phyloP scores from a whole-genome alignment of 1,284 basidiomycete species.

The Marasmius sp. region DNA sequence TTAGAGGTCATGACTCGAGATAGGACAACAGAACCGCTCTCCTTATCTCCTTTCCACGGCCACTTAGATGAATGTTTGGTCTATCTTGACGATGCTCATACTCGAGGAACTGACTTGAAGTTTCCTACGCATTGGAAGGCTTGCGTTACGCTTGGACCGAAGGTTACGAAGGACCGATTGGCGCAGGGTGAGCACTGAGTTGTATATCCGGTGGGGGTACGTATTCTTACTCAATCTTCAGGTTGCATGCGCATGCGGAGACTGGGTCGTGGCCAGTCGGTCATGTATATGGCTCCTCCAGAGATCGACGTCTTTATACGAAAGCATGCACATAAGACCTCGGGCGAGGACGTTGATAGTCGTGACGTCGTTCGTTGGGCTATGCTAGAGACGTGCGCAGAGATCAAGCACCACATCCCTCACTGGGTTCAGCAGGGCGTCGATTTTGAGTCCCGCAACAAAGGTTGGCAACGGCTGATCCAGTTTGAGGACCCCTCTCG shows the following conservation, averaged over 20 bases:
- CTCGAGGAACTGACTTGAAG: constrained; percentile 36
- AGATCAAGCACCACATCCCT: constrained; percentile 38
- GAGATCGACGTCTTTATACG: constrained; percentile 46
- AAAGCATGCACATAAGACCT: constrained; percentile 12
- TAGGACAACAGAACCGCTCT: constrained; percentile 34
- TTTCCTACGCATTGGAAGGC: constrained; percentile 27
- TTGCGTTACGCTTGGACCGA: constrained; percentile 44
- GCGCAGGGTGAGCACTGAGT: constrained; percentile 42
- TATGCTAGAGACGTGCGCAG: constrained; percentile 43
- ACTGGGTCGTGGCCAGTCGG: constrained; percentile 47
- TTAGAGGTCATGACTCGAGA: constrained; percentile 26
- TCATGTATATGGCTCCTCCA: constrained; percentile 51
- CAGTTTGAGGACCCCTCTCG: not conserved
- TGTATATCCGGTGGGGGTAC: not conserved
- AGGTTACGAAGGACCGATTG: constrained; percentile 53
- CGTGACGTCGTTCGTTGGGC: constrained; percentile 45
- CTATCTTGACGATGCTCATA: constrained; percentile 37
- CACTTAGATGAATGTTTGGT: constrained; percentile 30
- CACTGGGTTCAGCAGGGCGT: constrained; percentile 51
- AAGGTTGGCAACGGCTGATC: constrained; percentile 27
- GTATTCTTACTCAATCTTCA: constrained; percentile 12
- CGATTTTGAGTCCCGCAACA: constrained; percentile 34
- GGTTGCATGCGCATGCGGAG: constrained; percentile 53
- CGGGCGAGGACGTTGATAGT: constrained; percentile 16
- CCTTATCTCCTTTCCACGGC: constrained; percentile 28